These are phyloP conservation scores for Thraustotheca clavata DNA, from an alignment of 352 stramenopile genomes.

Conservation along the genomic window DNA sequence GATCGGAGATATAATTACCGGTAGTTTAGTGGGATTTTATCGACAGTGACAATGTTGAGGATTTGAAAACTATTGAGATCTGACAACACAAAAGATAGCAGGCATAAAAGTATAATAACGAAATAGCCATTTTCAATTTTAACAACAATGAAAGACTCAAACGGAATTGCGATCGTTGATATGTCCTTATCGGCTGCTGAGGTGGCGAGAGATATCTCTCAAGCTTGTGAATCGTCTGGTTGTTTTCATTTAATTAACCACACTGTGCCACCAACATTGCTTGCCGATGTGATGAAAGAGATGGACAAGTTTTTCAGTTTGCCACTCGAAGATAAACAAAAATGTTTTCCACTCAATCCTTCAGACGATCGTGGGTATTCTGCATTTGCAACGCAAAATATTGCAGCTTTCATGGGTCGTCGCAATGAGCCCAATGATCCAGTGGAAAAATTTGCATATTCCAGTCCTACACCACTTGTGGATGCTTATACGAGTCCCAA, in stretches of 20 bases:
- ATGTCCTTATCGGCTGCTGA: not conserved
- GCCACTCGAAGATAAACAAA: not conserved
- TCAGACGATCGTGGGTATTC: not conserved
- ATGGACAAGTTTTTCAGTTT: not conserved
- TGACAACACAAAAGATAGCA: too few species aligned
- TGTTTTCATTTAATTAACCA: not conserved
- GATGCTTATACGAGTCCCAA: not conserved
- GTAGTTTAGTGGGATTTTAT: too few species aligned
- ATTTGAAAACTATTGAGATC: too few species aligned
- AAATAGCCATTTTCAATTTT: not conserved
- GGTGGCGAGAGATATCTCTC: not conserved
- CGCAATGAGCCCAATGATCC: not conserved
- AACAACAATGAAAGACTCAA: not conserved
- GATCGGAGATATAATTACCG: too few species aligned
- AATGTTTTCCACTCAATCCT: not conserved
- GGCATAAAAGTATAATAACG: too few species aligned
- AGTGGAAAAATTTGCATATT: not conserved
- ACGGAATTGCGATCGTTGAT: not conserved
- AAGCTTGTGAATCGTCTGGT: not conserved
- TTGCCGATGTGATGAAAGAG: not conserved
- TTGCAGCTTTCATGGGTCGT: not conserved
- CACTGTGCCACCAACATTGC: not conserved
- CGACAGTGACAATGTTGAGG: too few species aligned
- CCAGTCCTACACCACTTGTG: not conserved
- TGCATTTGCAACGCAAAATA: not conserved